Evolutionary conservation across 2,329 filamentous ascomycete species (phyloP), one percentile per base, ranked within the genome.

Genomic region (Tolypocladium pustulatum): DNA sequence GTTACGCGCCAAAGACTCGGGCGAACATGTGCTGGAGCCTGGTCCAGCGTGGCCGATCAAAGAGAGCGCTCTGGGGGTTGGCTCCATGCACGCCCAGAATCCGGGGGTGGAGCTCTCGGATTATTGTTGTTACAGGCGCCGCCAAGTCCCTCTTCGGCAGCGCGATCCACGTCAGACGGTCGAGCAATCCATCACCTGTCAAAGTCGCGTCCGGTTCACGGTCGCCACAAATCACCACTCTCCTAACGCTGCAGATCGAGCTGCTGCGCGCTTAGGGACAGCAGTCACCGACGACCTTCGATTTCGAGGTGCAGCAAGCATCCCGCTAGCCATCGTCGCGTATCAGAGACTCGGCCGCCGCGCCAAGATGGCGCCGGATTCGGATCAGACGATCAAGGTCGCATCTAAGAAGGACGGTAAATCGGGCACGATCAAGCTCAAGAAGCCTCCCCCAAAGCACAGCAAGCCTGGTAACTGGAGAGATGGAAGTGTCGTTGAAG

Each of bases 391-490:
- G 32, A 85, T 84, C 69, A 86, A 85, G 70, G 83, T 85, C 64
- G 79, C 82, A 58, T 81, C 82, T 3, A 85, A 83, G 66, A 82
- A 81, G 62, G 73, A 76, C 58, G 62, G 67, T 56, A 80, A 80
- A 64, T 78, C 76, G 52, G 81, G 78, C 41, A 71, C 73, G 7
- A 78, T 87, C 57, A 87, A 86, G 65, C 69, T 90, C 27, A 89
- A 85, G 72, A 87, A 83, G 65, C 71, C 78, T 1, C 72, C 78
- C 0, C 83, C 84, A 0, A 88, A 86, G 69, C 78, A 85, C 58
- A 82, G 74, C 58, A 85, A 87, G 65, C 81, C 85, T 5, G 87
- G 87, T 30, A 89, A 88, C 66, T 90, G 87, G 87, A 83, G 81
- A 65, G 86, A 89, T 65, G 81, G 81, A n/a, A 83, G 78, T 64